Conservation (phyloP, 1,284 basidiomycete genomes). For the Ustilago hordei region DNA sequence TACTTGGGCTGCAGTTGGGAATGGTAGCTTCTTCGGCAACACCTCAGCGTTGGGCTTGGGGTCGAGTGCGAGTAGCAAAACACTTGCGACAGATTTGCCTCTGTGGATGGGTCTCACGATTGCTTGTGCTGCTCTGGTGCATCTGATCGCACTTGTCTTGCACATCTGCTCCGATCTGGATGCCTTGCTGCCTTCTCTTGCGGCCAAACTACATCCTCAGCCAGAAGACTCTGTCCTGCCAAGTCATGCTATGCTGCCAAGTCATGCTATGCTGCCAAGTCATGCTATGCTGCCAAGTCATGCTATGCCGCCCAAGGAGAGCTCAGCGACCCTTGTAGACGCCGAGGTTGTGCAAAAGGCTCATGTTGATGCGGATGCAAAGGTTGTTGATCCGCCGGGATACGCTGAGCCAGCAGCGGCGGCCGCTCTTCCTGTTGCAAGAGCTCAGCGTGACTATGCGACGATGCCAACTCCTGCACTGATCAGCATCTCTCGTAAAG, state of each 20-base stretch:
- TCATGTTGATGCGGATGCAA: neutral
- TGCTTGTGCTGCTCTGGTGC: constrained; percentile 6
- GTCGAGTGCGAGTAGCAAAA: neutral
- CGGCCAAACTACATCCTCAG: neutral
- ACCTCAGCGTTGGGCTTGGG: neutral
- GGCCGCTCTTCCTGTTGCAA: neutral
- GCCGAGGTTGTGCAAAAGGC: neutral
- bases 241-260: neutral
- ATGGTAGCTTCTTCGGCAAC: constrained; percentile 6
- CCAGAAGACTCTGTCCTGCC: neutral
- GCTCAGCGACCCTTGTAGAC: constrained; percentile 21
- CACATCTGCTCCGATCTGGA: constrained; percentile 28
- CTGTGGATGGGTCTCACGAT: constrained; percentile 29
- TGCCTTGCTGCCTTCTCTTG: constrained; percentile 16
- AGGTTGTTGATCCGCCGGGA: constrained; percentile 10
- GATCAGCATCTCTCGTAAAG: constrained; percentile 13
- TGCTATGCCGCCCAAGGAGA: constrained; percentile 5
- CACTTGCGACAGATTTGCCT: constrained; percentile 13
- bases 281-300: constrained; percentile 12
- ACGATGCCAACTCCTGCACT: constrained; percentile 2
- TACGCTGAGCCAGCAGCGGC: constrained; percentile 9
- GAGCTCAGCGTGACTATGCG: neutral
- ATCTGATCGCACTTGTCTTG: constrained; percentile 20
- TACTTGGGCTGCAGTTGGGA: neutral
- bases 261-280: too few relatives aligned